Evolutionary conservation across 2,329 filamentous ascomycete species (phyloP), one percentile per base, ranked within the genome.

Genomic region (Dendrostoma leiphaemia): DNA sequence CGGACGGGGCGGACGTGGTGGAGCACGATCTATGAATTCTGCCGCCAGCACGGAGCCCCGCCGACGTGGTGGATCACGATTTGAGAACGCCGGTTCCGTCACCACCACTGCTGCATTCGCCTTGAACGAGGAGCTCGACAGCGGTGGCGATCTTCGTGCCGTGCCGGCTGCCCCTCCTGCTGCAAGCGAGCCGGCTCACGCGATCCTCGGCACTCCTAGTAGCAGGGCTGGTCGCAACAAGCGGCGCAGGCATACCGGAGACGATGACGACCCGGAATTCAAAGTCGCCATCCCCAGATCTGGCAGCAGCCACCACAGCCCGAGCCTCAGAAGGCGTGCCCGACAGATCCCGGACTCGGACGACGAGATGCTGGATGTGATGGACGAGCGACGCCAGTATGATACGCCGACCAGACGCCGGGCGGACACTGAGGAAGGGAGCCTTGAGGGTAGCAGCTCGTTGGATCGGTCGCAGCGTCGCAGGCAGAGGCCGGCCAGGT

Each of bases 401-500:
- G 15, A 34, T 5, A 10, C 29, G 31, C 40, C 15, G 17, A n/a
- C n/a, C n/a, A n/a, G n/a, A 43, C 28, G 21, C 28, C 29, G 28
- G 45, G 29, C 23, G 45, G 28, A 23, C 44, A 37, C 40, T 4
- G 40, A 45, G 21, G 56, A 54, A 41, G 47, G 48, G 31, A 55
- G 37, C 17, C 40, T 47, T 17, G 56, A 58, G 10, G 56, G 53
- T 28, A 56, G 47, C 29, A 53, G 54, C 32, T 47, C 50, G 2
- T 21, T 53, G 19, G 50, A 53, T 28, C 57, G 57, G n/a, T 57
- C 57, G 24, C 53, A 56, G 17, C 53, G 57, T n/a, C 48, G 43
- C 34, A 54, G 57, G 26, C 54, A 57, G 50, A 59, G 45, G 43
- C 57, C 57, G 34, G 57, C 57, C 29, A 53, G 57, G 32, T 59